Evolutionary conservation across 2,329 filamentous ascomycete species (phyloP).

Genomic region (Penicillium sp.): DNA sequence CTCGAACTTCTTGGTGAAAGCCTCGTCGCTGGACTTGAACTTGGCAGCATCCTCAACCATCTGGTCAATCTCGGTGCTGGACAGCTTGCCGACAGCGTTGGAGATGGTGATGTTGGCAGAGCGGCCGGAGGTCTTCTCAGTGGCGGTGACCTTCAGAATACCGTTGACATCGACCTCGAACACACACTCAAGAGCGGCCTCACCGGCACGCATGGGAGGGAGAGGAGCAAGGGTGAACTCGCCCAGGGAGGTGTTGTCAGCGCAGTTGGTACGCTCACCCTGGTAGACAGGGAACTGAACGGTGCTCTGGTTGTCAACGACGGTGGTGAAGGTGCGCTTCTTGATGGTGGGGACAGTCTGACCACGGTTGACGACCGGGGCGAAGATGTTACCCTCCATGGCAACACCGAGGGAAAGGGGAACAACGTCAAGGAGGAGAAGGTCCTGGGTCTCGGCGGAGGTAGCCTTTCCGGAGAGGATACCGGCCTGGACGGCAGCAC

Average conservation of each 20-base stretch:
- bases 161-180: constrained; percentile 99
- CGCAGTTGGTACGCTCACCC: constrained; percentile 96
- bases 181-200: constrained; percentile 94
- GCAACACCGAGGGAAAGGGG: constrained; percentile 97
- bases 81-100: constrained; percentile 99
- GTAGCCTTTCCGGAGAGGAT: constrained; percentile 98
- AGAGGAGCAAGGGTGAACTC: constrained; percentile 94
- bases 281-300: constrained; percentile 93
- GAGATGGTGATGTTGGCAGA: constrained; percentile 99
- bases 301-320: constrained; percentile 66
- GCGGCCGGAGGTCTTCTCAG: constrained; percentile 97
- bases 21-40: constrained; percentile 97
- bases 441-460: constrained; percentile 88
- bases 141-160: constrained; percentile 98
- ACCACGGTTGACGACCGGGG: constrained; percentile 81
- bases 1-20: constrained; percentile 99
- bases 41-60: constrained; percentile 98
- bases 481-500: constrained; percentile 97
- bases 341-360: constrained; percentile 76
- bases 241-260: constrained; percentile 96
- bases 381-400: constrained; percentile 99
- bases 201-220: constrained; percentile 84
- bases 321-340: constrained; percentile 86
- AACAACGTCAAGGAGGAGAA: constrained; percentile 93
- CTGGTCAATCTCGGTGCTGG: constrained; percentile 88